Conservation (phyloP, 2,329 filamentous ascomycete species). For the Aspergillus ruber region DNA sequence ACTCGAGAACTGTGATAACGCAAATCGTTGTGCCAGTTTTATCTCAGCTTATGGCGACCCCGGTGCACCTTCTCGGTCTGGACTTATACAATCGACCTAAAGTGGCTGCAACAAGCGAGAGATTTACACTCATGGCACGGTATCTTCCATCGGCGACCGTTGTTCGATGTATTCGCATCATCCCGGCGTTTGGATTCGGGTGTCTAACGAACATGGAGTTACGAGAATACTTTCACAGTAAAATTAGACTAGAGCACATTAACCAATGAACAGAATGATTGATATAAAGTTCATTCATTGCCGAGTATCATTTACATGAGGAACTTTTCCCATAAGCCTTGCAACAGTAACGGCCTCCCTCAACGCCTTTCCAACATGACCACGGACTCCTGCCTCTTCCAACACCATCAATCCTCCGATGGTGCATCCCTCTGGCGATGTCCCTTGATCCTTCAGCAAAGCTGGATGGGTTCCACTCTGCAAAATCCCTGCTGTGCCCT, state of each 20-base stretch:
- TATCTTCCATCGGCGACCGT: conserved; percentile 63
- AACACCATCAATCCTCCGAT: conserved; percentile 56
- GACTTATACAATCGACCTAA: conserved; percentile 65
- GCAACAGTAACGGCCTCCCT: conserved; percentile 56
- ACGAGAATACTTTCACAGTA: conserved; percentile 15
- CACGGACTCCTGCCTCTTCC: conserved; percentile 52
- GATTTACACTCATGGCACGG: conserved; percentile 56
- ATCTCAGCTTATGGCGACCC: conserved; percentile 71
- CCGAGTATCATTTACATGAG: conserved; percentile 19
- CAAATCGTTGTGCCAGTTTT: conserved; percentile 73
- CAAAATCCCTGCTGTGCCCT: conserved; percentile 53
- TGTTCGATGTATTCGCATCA: conserved; percentile 71
- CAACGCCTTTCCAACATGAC: conserved; percentile 49
- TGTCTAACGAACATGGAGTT: conserved; percentile 65
- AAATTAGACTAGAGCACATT: conserved; percentile 2
- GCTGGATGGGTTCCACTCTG: conserved; percentile 55
- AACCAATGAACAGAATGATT: not conserved
- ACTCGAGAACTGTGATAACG: conserved; percentile 31
- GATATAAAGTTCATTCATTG: conserved; percentile 9
- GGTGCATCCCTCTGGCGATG: conserved; percentile 57
- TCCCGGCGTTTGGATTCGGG: conserved; percentile 80
- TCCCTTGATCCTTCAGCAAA: conserved; percentile 54
- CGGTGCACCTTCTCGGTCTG: conserved; percentile 74
- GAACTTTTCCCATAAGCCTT: conserved; percentile 41
- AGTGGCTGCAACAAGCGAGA: conserved; percentile 42